phyloP scores from a whole-genome alignment of 2,329 filamentous ascomycete genomes.

The Hypoxylon sp. region DNA sequence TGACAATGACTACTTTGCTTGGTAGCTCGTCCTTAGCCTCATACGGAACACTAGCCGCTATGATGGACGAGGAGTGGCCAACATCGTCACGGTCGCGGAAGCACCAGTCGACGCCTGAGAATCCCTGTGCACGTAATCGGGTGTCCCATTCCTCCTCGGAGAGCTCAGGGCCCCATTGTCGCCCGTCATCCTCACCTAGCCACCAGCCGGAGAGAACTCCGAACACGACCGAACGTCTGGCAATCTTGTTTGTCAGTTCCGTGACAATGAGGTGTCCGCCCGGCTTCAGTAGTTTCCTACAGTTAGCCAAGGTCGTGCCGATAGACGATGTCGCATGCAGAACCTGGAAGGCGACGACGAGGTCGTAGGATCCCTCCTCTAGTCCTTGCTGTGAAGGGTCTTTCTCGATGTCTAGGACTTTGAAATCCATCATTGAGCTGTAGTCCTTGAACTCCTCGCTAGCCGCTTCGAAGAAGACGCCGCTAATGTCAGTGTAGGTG shows the following conservation, averaged over 20 bases:
- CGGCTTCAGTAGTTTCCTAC: conserved; percentile 49
- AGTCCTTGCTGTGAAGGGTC: conserved; percentile 49
- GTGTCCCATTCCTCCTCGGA: conserved; percentile 49
- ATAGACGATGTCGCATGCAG: conserved; percentile 51
- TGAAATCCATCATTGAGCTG: conserved; percentile 50
- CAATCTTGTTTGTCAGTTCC: conserved; percentile 50
- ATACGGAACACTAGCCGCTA: conserved; percentile 47
- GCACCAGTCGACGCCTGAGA: conserved; percentile 48
- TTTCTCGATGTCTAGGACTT: conserved; percentile 50
- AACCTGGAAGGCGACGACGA: conserved; percentile 53
- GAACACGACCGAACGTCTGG: conserved; percentile 50
- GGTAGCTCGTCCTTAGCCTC: conserved; percentile 40
- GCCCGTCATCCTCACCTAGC: conserved; percentile 50
- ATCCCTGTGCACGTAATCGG: conserved; percentile 47
- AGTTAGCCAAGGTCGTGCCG: conserved; percentile 47
- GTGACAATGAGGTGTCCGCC: conserved; percentile 51
- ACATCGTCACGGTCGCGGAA: conserved; percentile 49
- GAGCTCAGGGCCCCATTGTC: conserved; percentile 48
- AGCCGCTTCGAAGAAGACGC: conserved; percentile 55
- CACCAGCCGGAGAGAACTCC: conserved; percentile 54
- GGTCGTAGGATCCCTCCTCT: conserved; percentile 50
- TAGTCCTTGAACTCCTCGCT: conserved; percentile 50
- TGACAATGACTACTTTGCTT: conserved; percentile 47
- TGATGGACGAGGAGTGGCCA: conserved; percentile 49
- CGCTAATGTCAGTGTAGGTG: conserved; percentile 61